A percentile compares a stretch with the other conserved stretches of the same genome.
phyloP scores from a whole-genome alignment of 768 basidiomycete genomes.

The Psilocybe cyanescens region DNA sequence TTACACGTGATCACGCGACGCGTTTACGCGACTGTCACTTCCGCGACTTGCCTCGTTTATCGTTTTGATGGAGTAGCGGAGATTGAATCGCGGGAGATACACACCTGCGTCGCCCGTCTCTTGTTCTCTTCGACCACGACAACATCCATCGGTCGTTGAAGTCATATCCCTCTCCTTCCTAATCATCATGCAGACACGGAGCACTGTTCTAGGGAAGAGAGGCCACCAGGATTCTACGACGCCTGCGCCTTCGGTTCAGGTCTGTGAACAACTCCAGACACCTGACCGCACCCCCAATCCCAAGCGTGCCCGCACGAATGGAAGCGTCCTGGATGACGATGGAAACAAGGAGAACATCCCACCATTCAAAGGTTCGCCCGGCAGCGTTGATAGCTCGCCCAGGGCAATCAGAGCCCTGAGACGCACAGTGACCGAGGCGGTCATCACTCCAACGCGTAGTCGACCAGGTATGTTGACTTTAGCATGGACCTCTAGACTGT shows the following conservation, averaged over 20 bases:
- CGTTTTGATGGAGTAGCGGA: conserved; percentile 40
- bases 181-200: conserved; percentile 47
- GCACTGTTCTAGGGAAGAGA: conserved; percentile 58
- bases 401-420: conserved; percentile 44
- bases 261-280: conserved; percentile 51
- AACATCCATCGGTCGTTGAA: conserved; percentile 20
- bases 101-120: conserved; percentile 15
- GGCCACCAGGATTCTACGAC: conserved; percentile 38
- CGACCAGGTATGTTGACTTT: conserved; percentile 45
- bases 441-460: conserved; percentile 45
- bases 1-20: conserved; percentile 41
- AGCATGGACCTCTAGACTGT: not conserved
- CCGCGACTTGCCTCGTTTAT: conserved; percentile 24
- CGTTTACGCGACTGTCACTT: conserved; percentile 30
- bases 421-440: conserved; percentile 38
- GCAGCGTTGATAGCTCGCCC: conserved; percentile 38
- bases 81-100: conserved; percentile 36
- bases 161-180: conserved; percentile 8
- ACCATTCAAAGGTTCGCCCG: conserved; percentile 48
- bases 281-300: conserved; percentile 67
- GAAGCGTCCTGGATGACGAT: conserved; percentile 50
- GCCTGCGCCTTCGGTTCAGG: conserved; percentile 27
- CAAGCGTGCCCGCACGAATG: conserved; percentile 63
- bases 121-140: conserved; percentile 27
- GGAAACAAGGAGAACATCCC: conserved; percentile 82